Conservation (phyloP, 176 grass and related monocot species). For the Ensete ventricosum region DNA sequence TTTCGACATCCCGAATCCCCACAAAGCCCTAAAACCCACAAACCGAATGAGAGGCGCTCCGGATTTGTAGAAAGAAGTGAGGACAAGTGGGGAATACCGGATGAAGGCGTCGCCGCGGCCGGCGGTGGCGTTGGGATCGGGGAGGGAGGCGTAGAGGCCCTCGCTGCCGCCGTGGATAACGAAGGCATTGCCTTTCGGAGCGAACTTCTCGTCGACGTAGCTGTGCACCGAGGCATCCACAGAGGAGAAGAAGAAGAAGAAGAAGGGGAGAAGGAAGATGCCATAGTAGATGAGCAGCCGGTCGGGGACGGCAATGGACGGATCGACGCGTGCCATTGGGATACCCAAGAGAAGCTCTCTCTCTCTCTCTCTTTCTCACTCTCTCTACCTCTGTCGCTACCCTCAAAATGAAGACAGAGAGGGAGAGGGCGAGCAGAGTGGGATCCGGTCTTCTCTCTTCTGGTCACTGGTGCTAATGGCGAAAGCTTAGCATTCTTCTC, state of each 20-base stretch:
- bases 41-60: not conserved
- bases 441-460: not conserved
- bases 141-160: conserved; percentile 71
- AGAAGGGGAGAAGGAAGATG: conserved; percentile 23
- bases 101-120: conserved; percentile 53
- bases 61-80: conserved; percentile 13
- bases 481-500: not conserved
- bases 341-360: not conserved
- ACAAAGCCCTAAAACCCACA: not conserved
- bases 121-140: conserved; percentile 33
- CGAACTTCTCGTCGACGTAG: conserved; percentile 61
- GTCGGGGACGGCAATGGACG: not conserved
- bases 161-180: conserved; percentile 91
- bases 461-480: not conserved
- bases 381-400: too few relatives aligned
- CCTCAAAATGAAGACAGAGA: too few relatives aligned
- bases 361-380: not conserved
- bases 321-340: not conserved
- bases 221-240: conserved; percentile 81
- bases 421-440: not conserved
- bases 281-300: not conserved
- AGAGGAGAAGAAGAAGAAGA: not conserved
- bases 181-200: conserved; percentile 81
- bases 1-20: not conserved
- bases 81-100: conserved; percentile 40